Base-by-base conservation (phyloP, 352 stramenopile genomes). In the Phytophthora macrochlamydospora region DNA sequence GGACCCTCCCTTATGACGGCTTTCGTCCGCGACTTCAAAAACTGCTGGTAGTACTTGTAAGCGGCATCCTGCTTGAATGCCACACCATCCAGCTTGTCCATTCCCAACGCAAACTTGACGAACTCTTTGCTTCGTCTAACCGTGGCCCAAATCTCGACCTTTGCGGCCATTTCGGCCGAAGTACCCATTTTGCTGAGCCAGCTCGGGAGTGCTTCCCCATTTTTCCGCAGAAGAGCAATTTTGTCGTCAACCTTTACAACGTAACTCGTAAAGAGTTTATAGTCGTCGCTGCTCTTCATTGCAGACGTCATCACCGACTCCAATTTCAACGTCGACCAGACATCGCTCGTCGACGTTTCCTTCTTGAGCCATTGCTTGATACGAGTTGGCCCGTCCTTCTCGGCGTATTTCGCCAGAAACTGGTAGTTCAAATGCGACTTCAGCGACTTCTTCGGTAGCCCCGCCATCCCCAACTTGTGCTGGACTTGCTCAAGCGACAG, bases 181-280 rank as follows among this genome's bases (percentile, higher is more conserved):
- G 50, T 33, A 4, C 33, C 45, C 42, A 55, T 55, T 31, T 13
- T 35, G 14, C 24, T 50, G n/a, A 24, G 14, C 43, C 32, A 62
- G 18, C 32, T 48, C 45, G 0, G 31, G 35, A 40, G 9, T 11
- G 9, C 35, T 11, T 40, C 6, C 6, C 9, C 9, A 40, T 40
- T 40, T 11, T 40, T 40, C 35, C 1, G 35, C 35, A 40, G 35
- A 6, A 11, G 6, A 11, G 9, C 35, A 40, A 6, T 11, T 11
- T 11, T 40, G 6, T 40, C 35, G 9, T 40, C 35, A 40, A 40
- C 35, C 35, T 6, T 11, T 6, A 11, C 0, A 11, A 40, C 35
- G 35, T 40, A 40, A 40, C 9, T 40, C 35, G 35, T 11, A 40
- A 11, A 40, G 35, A 40, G 6, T 40, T 40, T 40, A 11, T 40